Evolutionary conservation across 1,284 basidiomycete genomes (phyloP).

Genomic region (Sporisorium iseilematis-ciliati): DNA sequence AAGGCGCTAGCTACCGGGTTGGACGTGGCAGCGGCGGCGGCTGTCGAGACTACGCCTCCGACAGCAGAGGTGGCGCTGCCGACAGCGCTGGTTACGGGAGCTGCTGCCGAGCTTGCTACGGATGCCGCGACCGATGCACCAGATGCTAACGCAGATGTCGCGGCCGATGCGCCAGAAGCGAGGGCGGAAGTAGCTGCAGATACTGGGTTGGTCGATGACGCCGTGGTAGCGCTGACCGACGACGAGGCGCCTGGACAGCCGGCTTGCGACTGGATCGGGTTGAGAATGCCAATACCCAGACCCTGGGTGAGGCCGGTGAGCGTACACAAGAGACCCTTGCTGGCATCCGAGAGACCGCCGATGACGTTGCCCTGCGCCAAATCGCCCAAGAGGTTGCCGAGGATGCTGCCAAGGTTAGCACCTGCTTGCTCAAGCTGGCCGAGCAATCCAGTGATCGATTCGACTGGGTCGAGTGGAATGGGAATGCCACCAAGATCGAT

Average conservation of each 20-base stretch:
- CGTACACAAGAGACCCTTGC: constrained; percentile 18
- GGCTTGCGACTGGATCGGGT: constrained; percentile 20
- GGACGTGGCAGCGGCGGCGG: background rate
- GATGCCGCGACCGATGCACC: constrained; percentile 3
- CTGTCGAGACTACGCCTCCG: background rate
- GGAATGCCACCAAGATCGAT: constrained; percentile 14
- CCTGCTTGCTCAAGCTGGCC: background rate
- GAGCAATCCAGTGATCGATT: constrained; percentile 18
- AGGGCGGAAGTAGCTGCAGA: constrained; percentile 10
- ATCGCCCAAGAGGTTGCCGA: constrained; percentile 12
- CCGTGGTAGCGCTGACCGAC: constrained; percentile 8
- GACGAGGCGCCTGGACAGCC: constrained; percentile 28
- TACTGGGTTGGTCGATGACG: constrained; percentile 14
- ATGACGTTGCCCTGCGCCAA: constrained; percentile 22
- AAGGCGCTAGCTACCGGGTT: too few relatives aligned
- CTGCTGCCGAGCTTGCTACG: background rate
- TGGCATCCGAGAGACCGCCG: constrained; percentile 16
- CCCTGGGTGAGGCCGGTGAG: constrained; percentile 15
- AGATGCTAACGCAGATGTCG: background rate
- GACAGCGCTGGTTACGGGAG: background rate
- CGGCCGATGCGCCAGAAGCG: constrained; percentile 2
- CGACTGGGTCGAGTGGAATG: constrained; percentile 27
- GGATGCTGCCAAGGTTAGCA: constrained; percentile 11
- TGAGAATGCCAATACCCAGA: constrained; percentile 14
- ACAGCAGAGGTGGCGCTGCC: background rate